Base-by-base conservation (phyloP, 805 yeast genomes). In the Monosporozyma aerobia region DNA sequence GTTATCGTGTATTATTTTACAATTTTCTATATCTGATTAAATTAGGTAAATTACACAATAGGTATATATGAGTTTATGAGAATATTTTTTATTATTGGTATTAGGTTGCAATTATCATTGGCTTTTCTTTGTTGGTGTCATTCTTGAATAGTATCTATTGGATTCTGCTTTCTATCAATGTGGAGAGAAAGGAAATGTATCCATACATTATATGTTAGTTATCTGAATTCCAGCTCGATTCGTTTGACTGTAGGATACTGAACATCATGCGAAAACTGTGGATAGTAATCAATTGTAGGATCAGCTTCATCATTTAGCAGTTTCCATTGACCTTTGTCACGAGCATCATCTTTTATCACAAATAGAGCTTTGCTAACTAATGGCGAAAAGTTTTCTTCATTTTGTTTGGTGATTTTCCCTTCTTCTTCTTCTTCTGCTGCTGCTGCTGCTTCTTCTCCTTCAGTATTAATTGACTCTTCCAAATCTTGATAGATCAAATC, bases 401-500 rank as follows among this genome's bases (percentile, higher is more conserved):
- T 32, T 11, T 25, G 35, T 25, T 27, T 7, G 19, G 30, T 25
- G 16, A 22, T 43, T 16, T 51, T 13, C 16, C 41, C 48, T 44
- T 35, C 32, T 8, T 13, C 19, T 46, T 14, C 33, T 27, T 27
- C 29, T 27, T 27, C 29, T 27, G 29, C 32, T 8, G 13, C 19
- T 46, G 7, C 33, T 27, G 5, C 29, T 27, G 5, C 29, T 27
- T 27, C 29, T 27, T 35, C 32, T 8, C 13, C 19, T 30, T 14
- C 33, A 14, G 14, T 40, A 32, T 4, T 47, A 3, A 3, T 25
- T 39, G 43, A 39, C 10, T 54, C 52, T 16, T 53, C 58, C 11
- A 58, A 48, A 5, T 58, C 68, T 52, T 63, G 63, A 47, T 59
- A 59, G 19, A 64, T 51, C 39, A 61, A 51, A 47, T 61, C 67